Evolutionary conservation across 208 protist species (phyloP).

Genomic region (Wallacemonas sp.): DNA sequence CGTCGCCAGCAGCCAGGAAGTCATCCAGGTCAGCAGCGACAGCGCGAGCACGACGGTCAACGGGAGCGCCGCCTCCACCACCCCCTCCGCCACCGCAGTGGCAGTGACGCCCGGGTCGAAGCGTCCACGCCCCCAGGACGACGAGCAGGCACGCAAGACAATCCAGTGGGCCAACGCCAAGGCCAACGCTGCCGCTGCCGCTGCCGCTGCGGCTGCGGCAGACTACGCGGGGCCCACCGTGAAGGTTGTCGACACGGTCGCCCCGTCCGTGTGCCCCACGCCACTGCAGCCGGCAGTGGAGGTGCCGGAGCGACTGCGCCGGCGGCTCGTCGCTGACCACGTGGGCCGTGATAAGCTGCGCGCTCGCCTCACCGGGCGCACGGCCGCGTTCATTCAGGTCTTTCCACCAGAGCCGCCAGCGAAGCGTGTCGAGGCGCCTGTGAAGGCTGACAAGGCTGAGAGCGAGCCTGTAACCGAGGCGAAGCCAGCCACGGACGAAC

Average conservation of each 20-base stretch:
- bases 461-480: too few species aligned
- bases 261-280: conserved; percentile 39
- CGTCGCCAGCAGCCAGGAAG: neutral
- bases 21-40: conserved; percentile 11
- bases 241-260: conserved; percentile 4
- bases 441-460: neutral
- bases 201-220: too few species aligned
- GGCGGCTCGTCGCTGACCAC: conserved; percentile 61
- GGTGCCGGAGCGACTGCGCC: conserved; percentile 54
- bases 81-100: neutral
- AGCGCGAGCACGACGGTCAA: neutral
- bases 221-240: neutral
- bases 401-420: conserved; percentile 18
- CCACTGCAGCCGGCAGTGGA: conserved; percentile 70
- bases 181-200: neutral
- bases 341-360: conserved; percentile 47
- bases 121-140: neutral
- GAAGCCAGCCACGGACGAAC: too few species aligned
- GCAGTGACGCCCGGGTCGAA: conserved; percentile 2
- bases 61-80: neutral
- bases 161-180: neutral
- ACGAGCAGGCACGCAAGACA: neutral
- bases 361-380: conserved; percentile 49
- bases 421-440: neutral
- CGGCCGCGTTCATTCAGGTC: conserved; percentile 23